phyloP scores from a whole-genome alignment of 495 filamentous ascomycete species.

The Penicillium antarcticum region DNA sequence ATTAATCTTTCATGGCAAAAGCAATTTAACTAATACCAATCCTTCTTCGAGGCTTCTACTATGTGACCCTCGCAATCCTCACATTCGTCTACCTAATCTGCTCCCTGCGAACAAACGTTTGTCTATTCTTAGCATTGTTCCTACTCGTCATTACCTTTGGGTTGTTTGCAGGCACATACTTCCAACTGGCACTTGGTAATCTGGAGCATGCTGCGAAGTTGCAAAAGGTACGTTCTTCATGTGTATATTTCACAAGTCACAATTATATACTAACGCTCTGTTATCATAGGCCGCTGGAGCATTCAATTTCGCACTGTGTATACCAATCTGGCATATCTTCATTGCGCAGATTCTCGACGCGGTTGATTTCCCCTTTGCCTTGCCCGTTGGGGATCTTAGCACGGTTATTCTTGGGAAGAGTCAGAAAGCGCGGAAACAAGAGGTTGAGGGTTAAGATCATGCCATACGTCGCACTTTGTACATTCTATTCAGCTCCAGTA shows the following conservation, averaged over 20 bases:
- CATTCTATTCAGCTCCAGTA: no score
- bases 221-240: conserved; percentile 24
- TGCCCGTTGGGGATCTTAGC: conserved; percentile 38
- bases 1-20: neutral
- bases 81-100: conserved; percentile 66
- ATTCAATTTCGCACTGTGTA: conserved; percentile 52
- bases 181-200: conserved; percentile 45
- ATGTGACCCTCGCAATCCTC: conserved; percentile 41
- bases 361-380: conserved; percentile 32
- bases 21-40: neutral
- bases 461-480: no score
- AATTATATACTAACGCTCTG: neutral
- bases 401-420: conserved; percentile 26
- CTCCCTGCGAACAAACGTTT: conserved; percentile 66
- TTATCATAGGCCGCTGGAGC: conserved; percentile 26
- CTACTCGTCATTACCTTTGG: conserved; percentile 57
- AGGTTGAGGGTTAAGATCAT: neutral
- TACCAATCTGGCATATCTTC: conserved; percentile 66
- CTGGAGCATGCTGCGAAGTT: conserved; percentile 28
- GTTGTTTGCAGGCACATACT: conserved; percentile 56
- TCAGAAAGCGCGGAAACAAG: conserved; percentile 19
- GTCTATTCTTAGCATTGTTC: conserved; percentile 64
- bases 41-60: conserved; percentile 24
- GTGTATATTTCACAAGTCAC: neutral
- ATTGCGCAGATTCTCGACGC: conserved; percentile 58